These are phyloP conservation scores for Paramyrothecium sp. DNA, from an alignment of 2,329 filamentous ascomycete genomes.

Conservation along the genomic window DNA sequence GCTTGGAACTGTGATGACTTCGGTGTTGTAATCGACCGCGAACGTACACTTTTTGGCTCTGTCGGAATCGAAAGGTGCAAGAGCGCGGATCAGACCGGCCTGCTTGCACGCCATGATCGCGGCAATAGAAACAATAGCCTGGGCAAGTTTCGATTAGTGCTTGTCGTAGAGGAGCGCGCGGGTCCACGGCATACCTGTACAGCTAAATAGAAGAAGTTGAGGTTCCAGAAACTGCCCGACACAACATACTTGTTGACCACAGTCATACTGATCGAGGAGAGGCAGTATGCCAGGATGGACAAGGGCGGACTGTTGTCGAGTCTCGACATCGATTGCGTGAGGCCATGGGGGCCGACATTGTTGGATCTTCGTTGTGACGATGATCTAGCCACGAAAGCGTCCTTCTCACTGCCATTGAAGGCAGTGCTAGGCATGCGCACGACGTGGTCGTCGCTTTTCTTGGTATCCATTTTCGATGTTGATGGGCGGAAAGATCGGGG, in stretches of 20 bases:
- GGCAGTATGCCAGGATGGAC: conserved; percentile 87
- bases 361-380: conserved; percentile 12
- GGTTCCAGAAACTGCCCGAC: conserved; percentile 85
- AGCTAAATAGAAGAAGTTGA: conserved; percentile 92
- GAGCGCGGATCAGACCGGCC: conserved; percentile 76
- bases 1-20: neutral
- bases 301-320: conserved; percentile 74
- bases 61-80: conserved; percentile 77
- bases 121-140: conserved; percentile 87
- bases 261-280: conserved; percentile 98
- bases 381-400: conserved; percentile 42
- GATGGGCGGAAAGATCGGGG: neutral
- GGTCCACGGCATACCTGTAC: conserved; percentile 70
- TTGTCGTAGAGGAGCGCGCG: neutral
- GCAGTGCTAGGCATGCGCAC: conserved; percentile 67
- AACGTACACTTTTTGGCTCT: conserved; percentile 88
- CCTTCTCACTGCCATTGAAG: conserved; percentile 47
- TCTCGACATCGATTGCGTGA: conserved; percentile 37
- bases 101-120: conserved; percentile 84
- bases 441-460: conserved; percentile 81
- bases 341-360: conserved; percentile 9
- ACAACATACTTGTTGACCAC: conserved; percentile 99
- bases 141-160: conserved; percentile 2
- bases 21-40: conserved; percentile 2
- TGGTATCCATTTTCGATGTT: conserved; percentile 68